Percentiles rank a stretch among this genome's conserved stretches.
Conservation (phyloP, 2,329 filamentous ascomycete genomes). For the Xylariaceae sp. region DNA sequence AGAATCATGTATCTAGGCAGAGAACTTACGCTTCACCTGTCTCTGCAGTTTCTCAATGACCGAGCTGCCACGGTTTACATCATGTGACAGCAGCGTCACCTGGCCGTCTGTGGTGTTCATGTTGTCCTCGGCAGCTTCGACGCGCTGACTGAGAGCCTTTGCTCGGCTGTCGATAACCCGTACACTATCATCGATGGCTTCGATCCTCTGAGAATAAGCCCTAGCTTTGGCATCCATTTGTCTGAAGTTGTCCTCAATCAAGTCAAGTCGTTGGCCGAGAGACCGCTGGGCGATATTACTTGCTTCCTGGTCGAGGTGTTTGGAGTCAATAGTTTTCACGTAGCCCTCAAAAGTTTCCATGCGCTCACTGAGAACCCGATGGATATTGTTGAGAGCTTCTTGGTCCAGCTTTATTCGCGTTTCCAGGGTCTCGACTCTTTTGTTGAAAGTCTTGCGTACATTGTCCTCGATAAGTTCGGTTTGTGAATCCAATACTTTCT, state of each 20-base stretch:
- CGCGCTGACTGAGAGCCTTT: conserved; percentile 24
- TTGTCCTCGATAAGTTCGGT: conserved; percentile 19
- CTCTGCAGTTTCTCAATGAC: conserved; percentile 25
- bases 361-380: conserved; percentile 21
- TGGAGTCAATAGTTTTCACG: conserved; percentile 24
- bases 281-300: conserved; percentile 20
- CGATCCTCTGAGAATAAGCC: conserved; percentile 22
- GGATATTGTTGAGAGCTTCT: conserved; percentile 23
- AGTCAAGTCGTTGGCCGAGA: conserved; percentile 23
- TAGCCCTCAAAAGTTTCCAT: conserved; percentile 25
- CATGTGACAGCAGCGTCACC: conserved; percentile 25
- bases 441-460: conserved; percentile 22
- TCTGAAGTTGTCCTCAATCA: conserved; percentile 18
- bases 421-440: conserved; percentile 24
- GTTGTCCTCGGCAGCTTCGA: conserved; percentile 26
- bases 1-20: neutral
- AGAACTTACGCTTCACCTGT: conserved; percentile 22
- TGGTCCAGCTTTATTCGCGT: conserved; percentile 26
- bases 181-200: conserved; percentile 26
- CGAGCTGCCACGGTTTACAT: conserved; percentile 23
- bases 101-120: conserved; percentile 23
- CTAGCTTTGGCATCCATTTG: conserved; percentile 21
- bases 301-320: conserved; percentile 28
- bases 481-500: conserved; percentile 16
- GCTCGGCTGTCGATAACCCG: conserved; percentile 25